Evolutionary conservation across 306 rosid species (phyloP).

Genomic region (Trifolium pratense): DNA sequence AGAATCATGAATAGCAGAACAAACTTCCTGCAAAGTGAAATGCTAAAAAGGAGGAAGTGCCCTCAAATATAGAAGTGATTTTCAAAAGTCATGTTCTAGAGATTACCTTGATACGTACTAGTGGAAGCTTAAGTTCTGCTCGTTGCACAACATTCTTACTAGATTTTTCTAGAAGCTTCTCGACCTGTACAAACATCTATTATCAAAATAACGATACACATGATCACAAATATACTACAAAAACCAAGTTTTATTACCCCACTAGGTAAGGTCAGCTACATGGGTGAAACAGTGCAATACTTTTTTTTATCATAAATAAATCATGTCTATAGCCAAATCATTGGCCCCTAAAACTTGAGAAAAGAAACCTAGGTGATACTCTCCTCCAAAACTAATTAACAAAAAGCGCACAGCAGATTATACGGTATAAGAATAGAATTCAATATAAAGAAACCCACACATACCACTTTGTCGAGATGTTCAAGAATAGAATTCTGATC

Average conservation of each 20-base stretch:
- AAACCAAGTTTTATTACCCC: neutral
- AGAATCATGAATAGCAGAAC: slow-evolving; percentile 26
- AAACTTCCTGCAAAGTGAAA: slow-evolving; percentile 21
- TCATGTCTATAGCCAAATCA: slow-evolving; percentile 20
- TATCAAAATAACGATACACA: slow-evolving; percentile 38
- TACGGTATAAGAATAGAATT: slow-evolving; percentile 1
- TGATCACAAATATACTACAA: slow-evolving; percentile 33
- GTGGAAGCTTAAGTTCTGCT: slow-evolving; percentile 84
- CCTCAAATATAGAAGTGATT: slow-evolving; percentile 9
- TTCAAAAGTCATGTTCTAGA: slow-evolving; percentile 22
- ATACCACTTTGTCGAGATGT: slow-evolving; percentile 89
- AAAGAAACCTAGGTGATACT: slow-evolving; percentile 25
- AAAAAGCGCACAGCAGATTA: slow-evolving; percentile 28
- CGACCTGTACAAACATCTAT: slow-evolving; percentile 61
- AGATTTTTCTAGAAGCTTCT: slow-evolving; percentile 69
- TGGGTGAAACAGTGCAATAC: neutral
- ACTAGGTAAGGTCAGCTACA: neutral
- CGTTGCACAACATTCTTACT: slow-evolving; percentile 59
- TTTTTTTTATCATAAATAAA: neutral
- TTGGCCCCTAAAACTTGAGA: slow-evolving; percentile 11
- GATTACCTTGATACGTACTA: slow-evolving; percentile 88
- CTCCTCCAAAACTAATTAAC: slow-evolving; percentile 13
- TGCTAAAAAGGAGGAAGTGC: slow-evolving; percentile 30
- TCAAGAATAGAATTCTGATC: slow-evolving; percentile 93
- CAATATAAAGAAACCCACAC: slow-evolving; percentile 33